Evolutionary conservation across 1,139 yeast genomes (phyloP).

Genomic region (Saccharomyces hybrid): DNA sequence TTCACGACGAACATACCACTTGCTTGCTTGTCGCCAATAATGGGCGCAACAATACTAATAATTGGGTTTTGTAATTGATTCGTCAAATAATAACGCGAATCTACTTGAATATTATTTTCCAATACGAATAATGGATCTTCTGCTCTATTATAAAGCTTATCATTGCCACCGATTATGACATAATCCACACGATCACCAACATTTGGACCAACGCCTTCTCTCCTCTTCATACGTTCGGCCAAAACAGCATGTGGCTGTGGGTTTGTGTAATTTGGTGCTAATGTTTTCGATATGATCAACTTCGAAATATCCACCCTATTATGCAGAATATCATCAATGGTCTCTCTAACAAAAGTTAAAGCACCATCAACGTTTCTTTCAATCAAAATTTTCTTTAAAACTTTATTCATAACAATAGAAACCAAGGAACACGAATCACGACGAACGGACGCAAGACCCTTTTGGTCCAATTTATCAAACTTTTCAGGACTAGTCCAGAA

Average conservation of each 20-base stretch:
- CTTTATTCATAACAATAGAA: constrained; percentile 89
- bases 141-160: constrained; percentile 87
- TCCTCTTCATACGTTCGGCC: constrained; percentile 91
- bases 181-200: constrained; percentile 98
- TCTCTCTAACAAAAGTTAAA: constrained; percentile 71
- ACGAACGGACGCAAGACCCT: constrained; percentile 96
- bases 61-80: constrained; percentile 91
- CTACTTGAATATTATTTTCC: constrained; percentile 88
- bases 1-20: constrained; percentile 64
- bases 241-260: constrained; percentile 96
- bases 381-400: constrained; percentile 75
- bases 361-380: constrained; percentile 89
- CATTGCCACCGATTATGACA: constrained; percentile 83
- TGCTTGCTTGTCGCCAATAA: constrained; percentile 79
- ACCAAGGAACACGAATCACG: constrained; percentile 95
- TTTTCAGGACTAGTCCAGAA: constrained; percentile 91
- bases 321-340: constrained; percentile 85
- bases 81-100: constrained; percentile 87
- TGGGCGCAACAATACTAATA: constrained; percentile 90
- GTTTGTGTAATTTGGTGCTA: constrained; percentile 88
- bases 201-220: constrained; percentile 96
- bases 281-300: constrained; percentile 86
- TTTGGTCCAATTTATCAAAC: constrained; percentile 95
- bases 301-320: constrained; percentile 90
- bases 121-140: constrained; percentile 93